Evolutionary conservation across 1,284 basidiomycete species (phyloP).

Genomic region (Lignosus rhinocerotis): DNA sequence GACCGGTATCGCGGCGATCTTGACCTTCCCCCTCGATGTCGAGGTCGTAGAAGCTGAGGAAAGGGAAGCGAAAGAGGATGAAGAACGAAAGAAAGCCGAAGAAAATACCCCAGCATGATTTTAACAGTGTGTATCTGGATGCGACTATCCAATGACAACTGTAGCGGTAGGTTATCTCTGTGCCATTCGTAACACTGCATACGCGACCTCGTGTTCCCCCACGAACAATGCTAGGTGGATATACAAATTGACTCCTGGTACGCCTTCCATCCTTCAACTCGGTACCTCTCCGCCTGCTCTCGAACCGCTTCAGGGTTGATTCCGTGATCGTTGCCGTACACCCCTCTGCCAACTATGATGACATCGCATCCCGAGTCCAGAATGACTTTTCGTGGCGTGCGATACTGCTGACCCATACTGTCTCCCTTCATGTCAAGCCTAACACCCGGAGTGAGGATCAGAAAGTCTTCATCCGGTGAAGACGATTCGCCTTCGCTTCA

Average conservation of each 20-base stretch:
- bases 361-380: conserved; percentile 89
- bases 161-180: conserved; percentile 21
- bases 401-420: conserved; percentile 94
- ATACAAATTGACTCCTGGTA: conserved; percentile 56
- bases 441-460: conserved; percentile 93
- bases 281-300: conserved; percentile 82
- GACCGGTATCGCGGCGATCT: conserved; percentile 93
- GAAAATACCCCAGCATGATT: conserved; percentile 18
- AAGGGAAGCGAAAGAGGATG: conserved; percentile 60
- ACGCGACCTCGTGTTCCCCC: too few species aligned
- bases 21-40: conserved; percentile 95
- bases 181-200: too few species aligned
- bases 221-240: not conserved
- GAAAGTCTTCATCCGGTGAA: conserved; percentile 68
- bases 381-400: conserved; percentile 88
- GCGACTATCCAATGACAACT: conserved; percentile 1
- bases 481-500: conserved; percentile 30
- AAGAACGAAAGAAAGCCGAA: conserved; percentile 37
- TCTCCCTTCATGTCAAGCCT: conserved; percentile 85
- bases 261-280: conserved; percentile 88
- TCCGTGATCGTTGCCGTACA: conserved; percentile 79
- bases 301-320: conserved; percentile 60
- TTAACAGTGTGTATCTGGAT: not conserved
- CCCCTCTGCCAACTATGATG: conserved; percentile 96
- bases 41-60: conserved; percentile 92